Percentiles rank a stretch among this genome's conserved stretches.
These are phyloP conservation scores for Coniochaeta prunicola DNA, from an alignment of 2,329 filamentous ascomycete species.

Conservation along the genomic window DNA sequence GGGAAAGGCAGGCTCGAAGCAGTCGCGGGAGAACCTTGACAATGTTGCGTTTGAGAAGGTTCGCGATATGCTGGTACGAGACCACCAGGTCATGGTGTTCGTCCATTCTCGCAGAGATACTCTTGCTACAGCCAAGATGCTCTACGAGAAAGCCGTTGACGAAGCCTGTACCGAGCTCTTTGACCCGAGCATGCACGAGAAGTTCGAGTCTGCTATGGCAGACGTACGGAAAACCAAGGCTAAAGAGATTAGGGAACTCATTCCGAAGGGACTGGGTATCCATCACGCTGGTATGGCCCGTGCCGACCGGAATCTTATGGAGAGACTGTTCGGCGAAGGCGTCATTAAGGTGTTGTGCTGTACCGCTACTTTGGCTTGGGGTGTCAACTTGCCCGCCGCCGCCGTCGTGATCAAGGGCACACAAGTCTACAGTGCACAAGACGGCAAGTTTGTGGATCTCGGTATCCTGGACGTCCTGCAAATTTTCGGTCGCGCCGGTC, in stretches of 20 bases:
- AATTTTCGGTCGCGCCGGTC: conserved; percentile 96
- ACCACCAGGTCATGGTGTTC: conserved; percentile 99
- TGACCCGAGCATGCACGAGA: conserved; percentile 70
- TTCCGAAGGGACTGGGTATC: conserved; percentile 86
- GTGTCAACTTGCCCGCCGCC: conserved; percentile 94
- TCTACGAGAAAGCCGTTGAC: conserved; percentile 81
- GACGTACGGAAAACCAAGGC: conserved; percentile 84
- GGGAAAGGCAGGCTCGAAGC: conserved; percentile 75
- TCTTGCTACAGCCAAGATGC: conserved; percentile 74
- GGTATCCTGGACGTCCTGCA: conserved; percentile 95
- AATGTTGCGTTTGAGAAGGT: conserved; percentile 88
- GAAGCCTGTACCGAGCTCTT: conserved; percentile 75
- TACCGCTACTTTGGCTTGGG: conserved; percentile 96
- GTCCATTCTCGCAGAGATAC: conserved; percentile 97
- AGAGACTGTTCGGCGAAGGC: conserved; percentile 82
- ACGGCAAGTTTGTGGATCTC: conserved; percentile 92
- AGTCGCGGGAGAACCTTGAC: conserved; percentile 84
- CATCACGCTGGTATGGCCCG: conserved; percentile 97
- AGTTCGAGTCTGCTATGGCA: conserved; percentile 70
- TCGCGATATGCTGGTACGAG: conserved; percentile 78
- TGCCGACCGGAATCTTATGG: conserved; percentile 91
- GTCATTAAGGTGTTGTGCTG: conserved; percentile 97
- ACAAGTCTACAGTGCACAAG: conserved; percentile 91
- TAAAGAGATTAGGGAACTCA: conserved; percentile 78
- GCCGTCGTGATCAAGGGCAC: conserved; percentile 98